phyloP scores from a whole-genome alignment of 805 yeast species.

The Saturnispora mendoncae region DNA sequence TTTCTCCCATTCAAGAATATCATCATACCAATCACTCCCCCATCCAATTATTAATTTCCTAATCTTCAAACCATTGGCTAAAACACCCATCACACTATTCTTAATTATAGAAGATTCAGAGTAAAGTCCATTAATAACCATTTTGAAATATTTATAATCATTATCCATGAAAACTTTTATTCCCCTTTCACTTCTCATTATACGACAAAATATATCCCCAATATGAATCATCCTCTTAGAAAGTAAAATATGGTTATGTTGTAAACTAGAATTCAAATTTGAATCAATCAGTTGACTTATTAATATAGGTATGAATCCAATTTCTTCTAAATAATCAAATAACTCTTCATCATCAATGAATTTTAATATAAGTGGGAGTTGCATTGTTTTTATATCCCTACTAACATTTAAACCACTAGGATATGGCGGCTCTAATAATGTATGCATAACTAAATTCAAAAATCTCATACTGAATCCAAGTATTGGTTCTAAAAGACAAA shows the following conservation, averaged over 20 bases:
- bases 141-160: constrained; percentile 45
- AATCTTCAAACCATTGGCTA: constrained; percentile 36
- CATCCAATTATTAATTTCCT: constrained; percentile 45
- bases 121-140: constrained; percentile 50
- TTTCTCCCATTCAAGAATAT: constrained; percentile 10
- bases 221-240: constrained; percentile 3
- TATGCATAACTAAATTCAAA: constrained; percentile 8
- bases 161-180: constrained; percentile 53
- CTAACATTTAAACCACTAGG: not conserved
- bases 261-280: constrained; percentile 1
- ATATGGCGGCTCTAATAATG: constrained; percentile 14
- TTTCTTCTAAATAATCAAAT: constrained; percentile 46
- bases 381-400: constrained; percentile 8
- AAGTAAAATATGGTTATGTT: constrained; percentile 6
- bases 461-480: constrained; percentile 7
- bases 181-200: constrained; percentile 34
- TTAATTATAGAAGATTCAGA: constrained; percentile 10
- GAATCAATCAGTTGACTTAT: constrained; percentile 22
- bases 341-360: constrained; percentile 51
- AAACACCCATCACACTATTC: constrained; percentile 10
- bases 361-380: constrained; percentile 30
- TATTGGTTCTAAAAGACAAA: constrained; percentile 5
- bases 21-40: constrained; percentile 11
- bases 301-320: constrained; percentile 53
- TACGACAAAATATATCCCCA: constrained; percentile 5